These are phyloP conservation scores for Nemania serpens DNA, from an alignment of 2,329 filamentous ascomycete genomes.

Conservation along the genomic window DNA sequence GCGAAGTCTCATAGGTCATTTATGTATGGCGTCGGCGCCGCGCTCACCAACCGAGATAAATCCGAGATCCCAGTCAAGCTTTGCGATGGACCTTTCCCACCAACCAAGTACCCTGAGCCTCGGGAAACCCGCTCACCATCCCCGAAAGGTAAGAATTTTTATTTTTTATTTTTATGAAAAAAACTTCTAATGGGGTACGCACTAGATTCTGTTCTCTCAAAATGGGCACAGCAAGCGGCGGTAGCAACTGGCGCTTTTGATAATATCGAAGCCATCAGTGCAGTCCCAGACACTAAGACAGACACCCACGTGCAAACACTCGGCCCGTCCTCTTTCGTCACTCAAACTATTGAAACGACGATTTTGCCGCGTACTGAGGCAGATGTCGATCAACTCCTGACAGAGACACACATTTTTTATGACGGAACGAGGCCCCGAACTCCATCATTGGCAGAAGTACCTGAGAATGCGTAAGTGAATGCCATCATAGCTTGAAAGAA, in stretches of 20 bases:
- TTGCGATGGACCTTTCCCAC: slow-evolving; percentile 21
- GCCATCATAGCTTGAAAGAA: neutral
- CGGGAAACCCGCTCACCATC: slow-evolving; percentile 37
- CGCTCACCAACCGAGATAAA: slow-evolving; percentile 33
- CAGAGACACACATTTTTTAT: slow-evolving; percentile 46
- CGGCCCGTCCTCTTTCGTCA: slow-evolving; percentile 49
- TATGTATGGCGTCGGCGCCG: slow-evolving; percentile 33
- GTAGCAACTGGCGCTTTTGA: slow-evolving; percentile 42
- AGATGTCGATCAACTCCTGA: slow-evolving; percentile 43
- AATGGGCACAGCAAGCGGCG: slow-evolving; percentile 47
- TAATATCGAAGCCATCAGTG: slow-evolving; percentile 40
- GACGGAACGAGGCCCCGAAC: slow-evolving; percentile 37
- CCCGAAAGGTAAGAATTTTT: slow-evolving; percentile 41
- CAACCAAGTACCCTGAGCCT: slow-evolving; percentile 30
- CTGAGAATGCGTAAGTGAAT: slow-evolving; percentile 38
- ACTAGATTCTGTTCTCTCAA: slow-evolving; percentile 52
- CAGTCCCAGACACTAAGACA: slow-evolving; percentile 36
- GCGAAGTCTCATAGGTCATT: slow-evolving; percentile 31
- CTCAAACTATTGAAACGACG: slow-evolving; percentile 47
- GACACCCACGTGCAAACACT: slow-evolving; percentile 46
- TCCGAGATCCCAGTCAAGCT: slow-evolving; percentile 30
- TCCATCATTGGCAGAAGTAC: slow-evolving; percentile 39
- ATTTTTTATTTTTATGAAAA: too few species aligned
- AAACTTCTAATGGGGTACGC: slow-evolving; percentile 7
- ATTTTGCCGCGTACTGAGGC: slow-evolving; percentile 43